phyloP scores from a whole-genome alignment of 257 asterid genomes.

The Nicotiana otophora region DNA sequence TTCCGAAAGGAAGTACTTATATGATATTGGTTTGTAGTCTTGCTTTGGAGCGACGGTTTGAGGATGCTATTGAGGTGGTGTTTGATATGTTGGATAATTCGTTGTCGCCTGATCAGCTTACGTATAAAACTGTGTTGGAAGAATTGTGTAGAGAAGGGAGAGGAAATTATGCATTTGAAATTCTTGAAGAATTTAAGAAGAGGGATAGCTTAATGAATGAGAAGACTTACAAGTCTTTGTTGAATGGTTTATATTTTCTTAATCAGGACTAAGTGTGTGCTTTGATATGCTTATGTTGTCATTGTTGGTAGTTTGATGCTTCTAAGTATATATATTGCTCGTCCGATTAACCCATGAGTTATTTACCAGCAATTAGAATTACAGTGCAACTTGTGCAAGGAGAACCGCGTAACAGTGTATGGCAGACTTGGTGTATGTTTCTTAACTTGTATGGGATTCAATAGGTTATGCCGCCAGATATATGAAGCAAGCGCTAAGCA shows the following conservation, averaged over 20 bases:
- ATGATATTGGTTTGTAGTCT: conserved; percentile 69
- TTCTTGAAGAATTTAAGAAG: conserved; percentile 63
- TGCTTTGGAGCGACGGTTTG: conserved; percentile 62
- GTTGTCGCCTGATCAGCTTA: conserved; percentile 65
- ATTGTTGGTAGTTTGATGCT: not conserved
- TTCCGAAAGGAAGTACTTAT: conserved; percentile 53
- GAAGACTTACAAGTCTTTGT: conserved; percentile 57
- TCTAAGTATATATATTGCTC: not conserved
- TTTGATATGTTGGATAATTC: conserved; percentile 63
- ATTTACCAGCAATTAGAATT: not conserved
- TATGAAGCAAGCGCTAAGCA: too few species aligned
- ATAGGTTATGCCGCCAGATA: too few species aligned
- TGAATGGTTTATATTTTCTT: conserved; percentile 59
- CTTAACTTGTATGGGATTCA: too few species aligned
- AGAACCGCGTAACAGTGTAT: too few species aligned
- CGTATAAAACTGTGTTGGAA: conserved; percentile 73
- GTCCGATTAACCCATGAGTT: not conserved
- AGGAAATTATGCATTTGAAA: conserved; percentile 66
- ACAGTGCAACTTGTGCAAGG: too few species aligned
- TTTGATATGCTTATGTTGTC: not conserved
- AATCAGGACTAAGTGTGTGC: conserved; percentile 21
- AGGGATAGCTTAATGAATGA: conserved; percentile 72
- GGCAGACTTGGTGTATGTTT: too few species aligned
- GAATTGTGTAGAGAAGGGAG: conserved; percentile 84
- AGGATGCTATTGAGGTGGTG: conserved; percentile 52